Evolutionary conservation across 1,139 yeast genomes (phyloP), one percentile per base, ranked within the genome.

Genomic region (Sugiyamaella pinicola): DNA sequence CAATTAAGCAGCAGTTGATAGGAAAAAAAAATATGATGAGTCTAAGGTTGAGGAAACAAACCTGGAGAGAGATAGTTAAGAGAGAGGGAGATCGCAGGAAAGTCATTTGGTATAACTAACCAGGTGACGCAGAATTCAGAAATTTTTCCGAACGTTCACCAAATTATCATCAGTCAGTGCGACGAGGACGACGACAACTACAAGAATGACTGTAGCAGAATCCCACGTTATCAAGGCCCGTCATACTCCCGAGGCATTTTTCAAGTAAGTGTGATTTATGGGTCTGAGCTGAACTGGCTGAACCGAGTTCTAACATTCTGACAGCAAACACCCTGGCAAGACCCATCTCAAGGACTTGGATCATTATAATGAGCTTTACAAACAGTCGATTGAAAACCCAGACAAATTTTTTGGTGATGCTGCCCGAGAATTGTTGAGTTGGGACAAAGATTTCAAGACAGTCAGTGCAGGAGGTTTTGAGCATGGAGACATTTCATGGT

Each of bases 401-500:
- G 89, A 83, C 61, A 80, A 73, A 43, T 93, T 93, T 72, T 93
- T 89, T 69, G 95, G 95, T 52, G 82, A 86, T 43, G 74, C 82
- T 74, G 98, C 96, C 55, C 81, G 80, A 55, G 87, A 88, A 63
- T 79, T 83, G 58, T 77, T 93, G 62, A 76, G 81, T 64, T 93
- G 98, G 98, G 91, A 87, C 71, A 82, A 77, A 62, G 95, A 86
- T 59, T 93, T 88, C 74, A 74, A 79, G 64, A 80, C 83, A 55
- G 96, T 87, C 53, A 56, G 57, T 35, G 69, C 82, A 43, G 96
- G 97, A 22, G 78, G 85, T 53, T 80, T 93, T 64, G 76, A 76
- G 56, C 74, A 82, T 60, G 98, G 96, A 62, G 95, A 91, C 66
- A 78, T 83, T 39, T 86, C 96, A 42, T 93, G 98, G 98, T 93